These are phyloP conservation scores for Fusarium redolens DNA, from an alignment of 2,329 filamentous ascomycete genomes.

Conservation along the genomic window DNA sequence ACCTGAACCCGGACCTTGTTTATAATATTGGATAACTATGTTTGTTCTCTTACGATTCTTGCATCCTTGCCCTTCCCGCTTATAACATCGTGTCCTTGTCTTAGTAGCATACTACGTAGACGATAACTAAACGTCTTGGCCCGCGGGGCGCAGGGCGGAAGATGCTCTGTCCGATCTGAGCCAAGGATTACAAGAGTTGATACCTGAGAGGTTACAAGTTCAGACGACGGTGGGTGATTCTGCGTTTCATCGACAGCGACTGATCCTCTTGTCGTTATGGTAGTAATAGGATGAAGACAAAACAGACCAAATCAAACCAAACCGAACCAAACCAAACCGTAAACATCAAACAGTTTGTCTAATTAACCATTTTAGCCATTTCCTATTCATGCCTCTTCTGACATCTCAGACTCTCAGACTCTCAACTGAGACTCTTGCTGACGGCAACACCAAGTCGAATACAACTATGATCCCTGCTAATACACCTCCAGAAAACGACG, in stretches of 20 bases:
- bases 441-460: conserved; percentile 22
- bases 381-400: not conserved
- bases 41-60: conserved; percentile 17
- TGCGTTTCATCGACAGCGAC: conserved; percentile 6
- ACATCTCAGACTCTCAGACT: not conserved
- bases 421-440: conserved; percentile 6
- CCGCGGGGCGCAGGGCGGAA: conserved; percentile 20
- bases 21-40: not conserved
- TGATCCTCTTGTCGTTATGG: conserved; percentile 1
- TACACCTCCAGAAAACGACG: not conserved
- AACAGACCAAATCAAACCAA: not conserved
- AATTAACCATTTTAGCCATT: conserved; percentile 12
- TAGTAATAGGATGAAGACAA: conserved; percentile 5
- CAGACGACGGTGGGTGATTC: conserved; percentile 7
- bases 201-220: conserved; percentile 12
- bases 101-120: conserved; percentile 2
- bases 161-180: conserved; percentile 10
- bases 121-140: conserved; percentile 9
- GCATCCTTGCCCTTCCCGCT: not conserved
- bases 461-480: not conserved
- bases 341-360: conserved; percentile 3
- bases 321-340: conserved; percentile 6
- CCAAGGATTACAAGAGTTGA: conserved; percentile 19
- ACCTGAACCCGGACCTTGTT: conserved; percentile 4
- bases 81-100: conserved; percentile 19